Conservation (phyloP, 2,329 filamentous ascomycete species). For the Botryotinia narcissicola region DNA sequence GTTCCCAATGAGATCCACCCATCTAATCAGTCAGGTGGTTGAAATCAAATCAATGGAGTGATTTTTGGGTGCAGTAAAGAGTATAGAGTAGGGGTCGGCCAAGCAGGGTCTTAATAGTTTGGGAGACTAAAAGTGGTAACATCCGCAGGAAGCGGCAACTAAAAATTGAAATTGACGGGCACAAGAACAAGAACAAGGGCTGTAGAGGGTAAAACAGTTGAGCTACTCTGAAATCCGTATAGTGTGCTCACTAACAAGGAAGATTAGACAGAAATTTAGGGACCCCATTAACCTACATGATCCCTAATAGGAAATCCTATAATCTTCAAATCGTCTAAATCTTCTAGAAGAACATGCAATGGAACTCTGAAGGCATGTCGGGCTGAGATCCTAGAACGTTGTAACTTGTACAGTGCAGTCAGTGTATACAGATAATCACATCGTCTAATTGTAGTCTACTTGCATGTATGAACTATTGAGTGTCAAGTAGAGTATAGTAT, state of each 20-base stretch:
- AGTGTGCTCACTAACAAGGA: neutral
- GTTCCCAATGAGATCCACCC: neutral
- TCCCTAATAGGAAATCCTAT: neutral
- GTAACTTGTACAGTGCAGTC: neutral
- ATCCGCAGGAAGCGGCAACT: conserved; percentile 21
- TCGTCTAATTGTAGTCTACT: neutral
- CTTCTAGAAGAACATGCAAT: conserved; percentile 18
- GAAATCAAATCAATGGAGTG: neutral
- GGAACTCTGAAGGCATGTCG: neutral
- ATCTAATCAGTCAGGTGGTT: conserved; percentile 4
- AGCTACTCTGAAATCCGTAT: neutral
- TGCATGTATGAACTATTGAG: neutral
- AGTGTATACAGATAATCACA: neutral
- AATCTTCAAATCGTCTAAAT: neutral
- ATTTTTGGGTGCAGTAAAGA: neutral
- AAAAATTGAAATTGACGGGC: conserved; percentile 17
- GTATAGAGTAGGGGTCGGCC: neutral
- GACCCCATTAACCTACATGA: neutral
- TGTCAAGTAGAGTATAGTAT: neutral
- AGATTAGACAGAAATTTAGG: neutral
- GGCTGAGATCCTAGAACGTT: neutral
- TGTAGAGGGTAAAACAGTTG: neutral
- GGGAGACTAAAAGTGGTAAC: conserved; percentile 10
- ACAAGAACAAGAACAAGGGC: neutral
- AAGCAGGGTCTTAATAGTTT: neutral